A percentile compares a stretch with the other conserved stretches of the same genome.
phyloP scores from a whole-genome alignment of 345 rosid genomes.

The Bretschneidera sinensis region DNA sequence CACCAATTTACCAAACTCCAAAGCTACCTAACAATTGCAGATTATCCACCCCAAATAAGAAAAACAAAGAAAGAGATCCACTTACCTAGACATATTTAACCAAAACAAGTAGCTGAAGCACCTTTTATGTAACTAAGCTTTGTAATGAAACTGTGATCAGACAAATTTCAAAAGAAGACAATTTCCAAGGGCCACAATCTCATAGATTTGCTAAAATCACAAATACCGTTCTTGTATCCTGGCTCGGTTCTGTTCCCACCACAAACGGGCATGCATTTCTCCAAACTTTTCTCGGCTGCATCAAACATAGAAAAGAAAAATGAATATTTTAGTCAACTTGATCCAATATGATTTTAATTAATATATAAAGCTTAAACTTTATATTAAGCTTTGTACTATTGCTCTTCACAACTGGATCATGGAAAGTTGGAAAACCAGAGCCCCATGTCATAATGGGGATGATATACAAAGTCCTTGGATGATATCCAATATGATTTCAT shows the following conservation, averaged over 20 bases:
- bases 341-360: not conserved
- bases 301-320: slow-evolving; percentile 3
- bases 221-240: slow-evolving; percentile 91
- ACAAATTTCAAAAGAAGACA: slow-evolving; percentile 7
- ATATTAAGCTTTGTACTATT: not conserved
- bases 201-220: too few species aligned
- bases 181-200: slow-evolving; percentile 9
- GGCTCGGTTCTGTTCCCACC: slow-evolving; percentile 97
- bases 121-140: slow-evolving; percentile 5
- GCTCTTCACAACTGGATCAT: not conserved
- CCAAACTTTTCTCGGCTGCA: slow-evolving; percentile 93
- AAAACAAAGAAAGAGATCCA: not conserved
- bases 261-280: slow-evolving; percentile 78
- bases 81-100: not conserved
- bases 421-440: not conserved
- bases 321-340: not conserved
- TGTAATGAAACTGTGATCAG: slow-evolving; percentile 2
- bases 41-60: slow-evolving; percentile 10
- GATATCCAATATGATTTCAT: too few species aligned
- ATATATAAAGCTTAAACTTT: not conserved
- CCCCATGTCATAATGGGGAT: not conserved
- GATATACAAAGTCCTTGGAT: not conserved
- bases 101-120: slow-evolving; percentile 1
- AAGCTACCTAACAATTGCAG: slow-evolving; percentile 11
- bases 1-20: too few species aligned